A percentile compares a stretch with the other conserved stretches of the same genome.
Evolutionary conservation across 1,284 basidiomycete genomes (phyloP).

Genomic region (Ceratobasidium theobromae): DNA sequence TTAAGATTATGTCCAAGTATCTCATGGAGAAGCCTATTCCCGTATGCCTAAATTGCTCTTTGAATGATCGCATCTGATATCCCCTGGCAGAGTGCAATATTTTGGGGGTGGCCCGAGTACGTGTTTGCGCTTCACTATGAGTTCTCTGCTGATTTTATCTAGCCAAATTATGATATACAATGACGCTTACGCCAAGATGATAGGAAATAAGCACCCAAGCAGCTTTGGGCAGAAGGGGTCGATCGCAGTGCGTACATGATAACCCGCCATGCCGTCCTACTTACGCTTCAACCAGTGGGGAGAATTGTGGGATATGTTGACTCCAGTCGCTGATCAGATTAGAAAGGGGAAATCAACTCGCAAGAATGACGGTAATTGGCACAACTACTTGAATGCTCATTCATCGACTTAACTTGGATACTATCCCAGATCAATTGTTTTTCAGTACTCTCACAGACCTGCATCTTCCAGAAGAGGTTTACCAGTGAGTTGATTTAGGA

Average conservation of each 20-base stretch:
- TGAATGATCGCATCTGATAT: background rate
- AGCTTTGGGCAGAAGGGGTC: constrained; percentile 28
- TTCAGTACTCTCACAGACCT: constrained; percentile 32
- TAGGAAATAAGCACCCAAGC: constrained; percentile 32
- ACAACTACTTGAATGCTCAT: no score
- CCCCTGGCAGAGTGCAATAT: background rate
- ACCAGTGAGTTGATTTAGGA: constrained; percentile 19
- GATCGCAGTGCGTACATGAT: constrained; percentile 9
- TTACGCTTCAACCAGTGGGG: constrained; percentile 18
- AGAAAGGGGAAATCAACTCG: constrained; percentile 23
- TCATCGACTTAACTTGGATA: background rate
- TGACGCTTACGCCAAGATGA: constrained; percentile 33
- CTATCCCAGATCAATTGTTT: constrained; percentile 31
- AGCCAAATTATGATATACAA: constrained; percentile 34
- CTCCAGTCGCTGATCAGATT: constrained; percentile 16
- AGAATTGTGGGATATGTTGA: constrained; percentile 33
- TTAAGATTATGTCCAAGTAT: constrained; percentile 20
- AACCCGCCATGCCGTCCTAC: background rate
- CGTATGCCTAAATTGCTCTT: constrained; percentile 2
- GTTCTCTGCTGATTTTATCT: background rate
- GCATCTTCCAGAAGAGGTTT: constrained; percentile 33
- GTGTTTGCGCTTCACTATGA: background rate
- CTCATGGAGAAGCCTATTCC: constrained; percentile 27
- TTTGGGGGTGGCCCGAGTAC: constrained; percentile 27
- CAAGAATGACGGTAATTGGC: constrained; percentile 24